Conservation (phyloP, 2,329 filamentous ascomycete genomes). For the Lasiodiplodia citricola region DNA sequence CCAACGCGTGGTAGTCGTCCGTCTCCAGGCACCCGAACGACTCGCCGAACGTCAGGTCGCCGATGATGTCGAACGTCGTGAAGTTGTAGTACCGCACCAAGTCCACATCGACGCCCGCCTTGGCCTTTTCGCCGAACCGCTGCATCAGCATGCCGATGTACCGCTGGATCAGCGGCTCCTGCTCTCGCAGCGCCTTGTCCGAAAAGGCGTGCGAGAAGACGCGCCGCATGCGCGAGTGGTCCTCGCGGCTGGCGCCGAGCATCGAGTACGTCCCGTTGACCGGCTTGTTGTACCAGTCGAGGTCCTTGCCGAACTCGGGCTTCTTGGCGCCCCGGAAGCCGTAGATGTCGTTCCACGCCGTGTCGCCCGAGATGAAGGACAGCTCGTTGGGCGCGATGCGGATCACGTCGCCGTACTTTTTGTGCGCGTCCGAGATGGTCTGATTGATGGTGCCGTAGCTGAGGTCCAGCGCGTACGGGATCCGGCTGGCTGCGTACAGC, state of each 20-base stretch:
- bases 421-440: conserved; percentile 42
- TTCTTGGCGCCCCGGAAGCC: conserved; percentile 37
- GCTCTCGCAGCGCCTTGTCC: conserved; percentile 46
- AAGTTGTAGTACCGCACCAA: conserved; percentile 42
- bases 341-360: conserved; percentile 46
- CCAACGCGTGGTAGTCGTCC: conserved; percentile 22
- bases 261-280: conserved; percentile 44
- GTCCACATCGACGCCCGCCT: conserved; percentile 37
- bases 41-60: conserved; percentile 35
- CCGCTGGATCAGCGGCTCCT: conserved; percentile 46
- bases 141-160: conserved; percentile 50
- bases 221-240: conserved; percentile 47
- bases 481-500: conserved; percentile 37
- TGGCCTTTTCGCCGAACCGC: conserved; percentile 43
- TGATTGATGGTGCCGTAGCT: conserved; percentile 35
- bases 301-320: conserved; percentile 37
- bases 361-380: conserved; percentile 51
- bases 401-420: conserved; percentile 50
- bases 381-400: conserved; percentile 49
- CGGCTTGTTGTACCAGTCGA: conserved; percentile 34
- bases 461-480: conserved; percentile 40
- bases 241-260: conserved; percentile 45
- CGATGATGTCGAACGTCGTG: conserved; percentile 35
- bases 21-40: conserved; percentile 33
- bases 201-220: conserved; percentile 49